Percentiles rank a stretch among this genome's conserved stretches.
Evolutionary conservation across 352 stramenopile genomes (phyloP).

Genomic region (Ophiocytium majus): DNA sequence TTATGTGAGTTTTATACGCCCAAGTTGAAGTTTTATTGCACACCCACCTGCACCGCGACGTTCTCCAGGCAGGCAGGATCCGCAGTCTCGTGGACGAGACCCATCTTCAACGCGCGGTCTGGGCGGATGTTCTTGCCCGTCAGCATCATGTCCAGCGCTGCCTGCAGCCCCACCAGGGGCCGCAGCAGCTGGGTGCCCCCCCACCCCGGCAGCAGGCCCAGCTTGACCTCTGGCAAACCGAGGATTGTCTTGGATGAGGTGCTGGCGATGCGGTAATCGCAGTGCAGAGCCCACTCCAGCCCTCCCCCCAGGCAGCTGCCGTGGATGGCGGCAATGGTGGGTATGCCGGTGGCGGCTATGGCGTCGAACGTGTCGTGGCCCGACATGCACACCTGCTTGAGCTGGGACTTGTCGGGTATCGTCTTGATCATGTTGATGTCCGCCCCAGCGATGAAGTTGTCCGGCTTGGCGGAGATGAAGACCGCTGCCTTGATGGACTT

Average conservation of each 20-base stretch:
- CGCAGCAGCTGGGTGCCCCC: conserved; percentile 95
- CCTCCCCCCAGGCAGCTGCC: conserved; percentile 91
- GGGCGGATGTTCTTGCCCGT: conserved; percentile 91
- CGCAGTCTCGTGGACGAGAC: conserved; percentile 83
- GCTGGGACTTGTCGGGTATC: conserved; percentile 81
- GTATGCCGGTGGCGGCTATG: conserved; percentile 80
- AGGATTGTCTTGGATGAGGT: conserved; percentile 92
- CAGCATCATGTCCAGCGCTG: conserved; percentile 94
- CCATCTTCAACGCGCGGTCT: conserved; percentile 94
- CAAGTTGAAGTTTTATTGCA: too few relatives aligned
- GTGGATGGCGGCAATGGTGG: conserved; percentile 93
- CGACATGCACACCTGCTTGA: conserved; percentile 67
- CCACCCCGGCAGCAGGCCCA: conserved; percentile 93
- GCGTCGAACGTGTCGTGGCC: conserved; percentile 82
- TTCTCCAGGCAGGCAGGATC: conserved; percentile 80
- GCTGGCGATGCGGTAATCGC: conserved; percentile 93
- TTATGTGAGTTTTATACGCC: too few relatives aligned
- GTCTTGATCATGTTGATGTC: conserved; percentile 93
- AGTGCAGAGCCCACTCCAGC: conserved; percentile 93
- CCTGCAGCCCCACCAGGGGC: conserved; percentile 83
- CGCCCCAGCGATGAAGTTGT: conserved; percentile 95
- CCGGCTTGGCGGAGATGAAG: conserved; percentile 92
- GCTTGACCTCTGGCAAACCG: conserved; percentile 89
- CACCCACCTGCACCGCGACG: conserved; percentile 78
- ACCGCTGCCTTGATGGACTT: conserved; percentile 89